These are phyloP conservation scores for Colletotrichum phormii DNA, from an alignment of 2,329 filamentous ascomycete species.

Conservation along the genomic window DNA sequence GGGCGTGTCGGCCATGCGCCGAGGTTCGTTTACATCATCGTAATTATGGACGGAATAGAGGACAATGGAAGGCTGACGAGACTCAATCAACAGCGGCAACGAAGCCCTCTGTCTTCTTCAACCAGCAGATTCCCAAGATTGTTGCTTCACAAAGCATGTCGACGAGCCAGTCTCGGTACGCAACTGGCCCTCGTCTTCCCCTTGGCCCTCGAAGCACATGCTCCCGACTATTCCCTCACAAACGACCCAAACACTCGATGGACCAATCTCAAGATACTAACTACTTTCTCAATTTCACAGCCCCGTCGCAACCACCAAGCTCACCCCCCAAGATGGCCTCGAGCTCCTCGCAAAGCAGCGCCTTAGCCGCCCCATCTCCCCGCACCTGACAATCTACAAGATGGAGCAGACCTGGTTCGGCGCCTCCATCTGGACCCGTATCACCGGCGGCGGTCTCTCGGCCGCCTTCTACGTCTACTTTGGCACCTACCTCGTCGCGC, in stretches of 20 bases:
- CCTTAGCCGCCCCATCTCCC: conserved; percentile 81
- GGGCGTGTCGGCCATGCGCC: conserved; percentile 68
- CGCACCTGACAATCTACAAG: conserved; percentile 88
- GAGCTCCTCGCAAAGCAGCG: conserved; percentile 85
- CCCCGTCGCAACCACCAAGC: conserved; percentile 66
- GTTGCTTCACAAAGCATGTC: conserved; percentile 55
- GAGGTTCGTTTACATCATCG: conserved; percentile 57
- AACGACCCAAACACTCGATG: neutral
- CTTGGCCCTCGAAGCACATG: neutral
- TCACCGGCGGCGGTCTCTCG: conserved; percentile 81
- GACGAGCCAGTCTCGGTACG: conserved; percentile 61
- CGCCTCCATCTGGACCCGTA: conserved; percentile 79
- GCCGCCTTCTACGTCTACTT: conserved; percentile 85
- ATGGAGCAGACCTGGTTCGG: conserved; percentile 87
- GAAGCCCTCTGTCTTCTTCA: conserved; percentile 59
- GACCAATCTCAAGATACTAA: neutral
- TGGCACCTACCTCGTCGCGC: conserved; percentile 82
- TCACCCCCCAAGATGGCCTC: conserved; percentile 65
- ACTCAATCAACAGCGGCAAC: conserved; percentile 46
- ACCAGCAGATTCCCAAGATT: conserved; percentile 60
- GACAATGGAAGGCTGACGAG: conserved; percentile 23
- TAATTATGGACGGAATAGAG: neutral
- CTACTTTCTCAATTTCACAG: conserved; percentile 51
- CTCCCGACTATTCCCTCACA: neutral
- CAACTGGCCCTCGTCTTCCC: neutral